Evolutionary conservation across 345 rosid species (phyloP).

Genomic region (Boechera divaricarpa): DNA sequence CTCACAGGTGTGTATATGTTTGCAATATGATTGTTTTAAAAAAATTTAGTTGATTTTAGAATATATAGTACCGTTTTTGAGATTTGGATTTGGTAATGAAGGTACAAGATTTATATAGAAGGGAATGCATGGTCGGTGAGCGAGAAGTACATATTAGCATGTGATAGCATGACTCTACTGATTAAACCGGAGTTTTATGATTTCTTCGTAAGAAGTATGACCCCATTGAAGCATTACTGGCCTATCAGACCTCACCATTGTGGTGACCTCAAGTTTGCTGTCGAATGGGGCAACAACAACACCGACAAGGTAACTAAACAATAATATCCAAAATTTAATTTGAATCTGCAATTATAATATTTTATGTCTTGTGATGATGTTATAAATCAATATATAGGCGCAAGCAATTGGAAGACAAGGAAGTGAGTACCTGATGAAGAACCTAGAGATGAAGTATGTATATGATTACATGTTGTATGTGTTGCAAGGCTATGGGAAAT

Average conservation of each 20-base stretch:
- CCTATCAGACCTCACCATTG: conserved; percentile 48
- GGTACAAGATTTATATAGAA: conserved; percentile 63
- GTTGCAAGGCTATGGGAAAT: conserved; percentile 52
- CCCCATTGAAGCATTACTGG: conserved; percentile 61
- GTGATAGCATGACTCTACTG: conserved; percentile 51
- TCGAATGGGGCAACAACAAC: conserved; percentile 47
- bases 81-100: conserved; percentile 18
- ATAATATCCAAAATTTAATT: background rate
- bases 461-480: conserved; percentile 71
- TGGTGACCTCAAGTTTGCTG: conserved; percentile 40
- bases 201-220: conserved; percentile 54
- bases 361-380: background rate
- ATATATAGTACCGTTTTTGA: background rate
- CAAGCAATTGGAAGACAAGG: conserved; percentile 55
- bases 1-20: conserved; percentile 48
- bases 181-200: conserved; percentile 54
- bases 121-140: conserved; percentile 64
- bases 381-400: conserved; percentile 46
- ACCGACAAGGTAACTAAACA: conserved; percentile 18
- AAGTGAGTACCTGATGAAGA: conserved; percentile 52
- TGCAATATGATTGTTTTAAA: background rate
- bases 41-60: background rate
- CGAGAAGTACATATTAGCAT: conserved; percentile 55
- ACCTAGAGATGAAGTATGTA: conserved; percentile 54
- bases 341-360: background rate